Base-by-base conservation (phyloP, 306 rosid species). In the Sindora glabra region DNA sequence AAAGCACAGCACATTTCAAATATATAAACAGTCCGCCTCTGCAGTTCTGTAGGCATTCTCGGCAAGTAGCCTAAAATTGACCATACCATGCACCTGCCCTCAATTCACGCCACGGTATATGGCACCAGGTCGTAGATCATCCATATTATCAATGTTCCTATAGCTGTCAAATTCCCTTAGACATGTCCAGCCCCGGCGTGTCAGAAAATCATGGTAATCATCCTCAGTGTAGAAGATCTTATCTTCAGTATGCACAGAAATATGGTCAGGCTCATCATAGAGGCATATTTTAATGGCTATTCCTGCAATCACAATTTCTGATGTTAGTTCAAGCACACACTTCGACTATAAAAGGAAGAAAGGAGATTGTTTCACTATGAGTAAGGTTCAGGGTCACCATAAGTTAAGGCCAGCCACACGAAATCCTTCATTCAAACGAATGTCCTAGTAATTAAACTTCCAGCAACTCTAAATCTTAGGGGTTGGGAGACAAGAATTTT, bases 51-150 rank as follows among this genome's bases (percentile, higher is more conserved):
- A 38, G 14, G 44, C 36, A 42, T 22, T 45, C 56, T 13, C 32
- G 24, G 52, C 34, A 52, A 48, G 41, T 39, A 47, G 65, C 45
- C 38, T 37, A 59, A 65, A 56, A 59, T 41, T 44, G 45, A 50
- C 38, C 69, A 68, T 38, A 18, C 62, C 72, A 18, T 46, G 48
- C 27, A 64, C 12, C 56, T 48, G 48, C 47, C 8, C 76, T 90
- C 84, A 90, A 71, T 48, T 85, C 59, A 79, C 74, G 41, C 97
- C 97, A 14, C 96, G 94, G 38, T 88, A 91, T 34, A 85, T 76
- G 36, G 86, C 95, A 70, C 88, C 95, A 23, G 92, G 92, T 25
- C 89, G 87, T 63, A 91, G 95, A 72, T 91, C 95, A 70, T 88
- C 98, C 89, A 91, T 75, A 49, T 81, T 88, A 42, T 88, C 96